Evolutionary conservation across 805 yeast genomes (phyloP), one percentile per base, ranked within the genome.

Genomic region (Cyberlindnera mycetangii): DNA sequence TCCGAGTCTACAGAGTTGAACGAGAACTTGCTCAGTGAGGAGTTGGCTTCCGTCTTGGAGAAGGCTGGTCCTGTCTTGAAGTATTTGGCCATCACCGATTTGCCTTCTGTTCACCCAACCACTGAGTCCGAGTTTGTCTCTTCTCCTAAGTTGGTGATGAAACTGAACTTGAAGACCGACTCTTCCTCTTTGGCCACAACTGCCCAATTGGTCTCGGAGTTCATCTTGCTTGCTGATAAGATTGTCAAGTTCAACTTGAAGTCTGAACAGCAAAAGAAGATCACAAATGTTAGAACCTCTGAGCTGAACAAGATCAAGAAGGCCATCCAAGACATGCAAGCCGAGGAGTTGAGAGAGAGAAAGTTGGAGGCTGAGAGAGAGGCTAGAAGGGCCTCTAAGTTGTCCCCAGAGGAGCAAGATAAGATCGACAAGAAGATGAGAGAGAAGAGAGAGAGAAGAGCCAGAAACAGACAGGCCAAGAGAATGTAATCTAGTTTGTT

Each of bases 1-100:
- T 73, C 85, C 55, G 99, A 93, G 72, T 79, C 79, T 45, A 74
- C 81, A 49, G 98, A 92, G 63, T 73, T 87, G 69, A 89, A 83
- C 53, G 88, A 80, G 5, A 69, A 78, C 46, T 68, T 86, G 41
- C 72, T 75, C 53, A 74, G 80, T 41, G 53, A 58, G n/a, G 72
- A 74, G 37, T 61, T 83, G 42, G 66, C 69, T 22, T 70, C 70
- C 25, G 67, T 78, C 24, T 60, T 80, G 47, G 51, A 57, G 12
- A 69, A 68, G 36, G 59, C 76, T 22, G 70, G 68, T 21, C 58
- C 69, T 6, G 67, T 78, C 48, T 67, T 93, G 58, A 79, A 81
- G 59, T 85, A 64, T 59, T 61, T 93, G 49, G 83, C 95, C 34
- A 73, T 89, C 62, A 88, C 97, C 41, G 99, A 93, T 66, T 84